Evolutionary conservation across 1,139 yeast genomes (phyloP), one percentile per base, ranked within the genome.

Genomic region (Pichia sp.): DNA sequence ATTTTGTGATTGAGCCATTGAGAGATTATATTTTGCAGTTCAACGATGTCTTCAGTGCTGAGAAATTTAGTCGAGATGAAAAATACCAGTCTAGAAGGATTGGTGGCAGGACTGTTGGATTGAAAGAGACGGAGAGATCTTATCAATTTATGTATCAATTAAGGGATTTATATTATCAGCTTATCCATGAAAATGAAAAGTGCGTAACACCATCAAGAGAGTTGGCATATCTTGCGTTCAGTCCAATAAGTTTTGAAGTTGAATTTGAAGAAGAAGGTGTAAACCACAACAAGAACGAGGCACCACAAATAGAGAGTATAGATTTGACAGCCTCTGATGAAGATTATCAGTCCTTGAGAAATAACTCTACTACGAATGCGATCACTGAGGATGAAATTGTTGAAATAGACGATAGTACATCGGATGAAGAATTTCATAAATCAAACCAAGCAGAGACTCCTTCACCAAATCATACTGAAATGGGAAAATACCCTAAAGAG

Each of bases 221-320:
- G 52, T 69, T 92, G 52, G 97, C 96, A 0, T 90, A 84, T 58
- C 69, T 92, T 52, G 92, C 97, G 1, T 83, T 92, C 53, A 79
- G 87, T 42, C 92, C 92, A 1, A 73, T 84, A 38, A 77, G 80
- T 11, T 77, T 78, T 44, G 79, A 77, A 33, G 87, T 82, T 26
- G 77, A 73, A 40, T 82, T 82, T 59, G 73, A 68, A 34, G 44
- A 47, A 11, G 52, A 41, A 16, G 23, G 23, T 16, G 23, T 16
- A 16, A 16, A 16, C 23, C 23, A 16, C n/a, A 28, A 16, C 5
- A 34, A 27, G 5, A 36, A 26, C 16, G 29, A 36, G 4, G 23
- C 26, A 36, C 26, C 32, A 7, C 29, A 16, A 5, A 11, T 11
- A 33, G 38, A 33, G 3, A 35, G 9, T 28, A n/a, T 32, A 3